Conservation (phyloP, 495 filamentous ascomycete genomes). For the Trichoderma asperelloides region DNA sequence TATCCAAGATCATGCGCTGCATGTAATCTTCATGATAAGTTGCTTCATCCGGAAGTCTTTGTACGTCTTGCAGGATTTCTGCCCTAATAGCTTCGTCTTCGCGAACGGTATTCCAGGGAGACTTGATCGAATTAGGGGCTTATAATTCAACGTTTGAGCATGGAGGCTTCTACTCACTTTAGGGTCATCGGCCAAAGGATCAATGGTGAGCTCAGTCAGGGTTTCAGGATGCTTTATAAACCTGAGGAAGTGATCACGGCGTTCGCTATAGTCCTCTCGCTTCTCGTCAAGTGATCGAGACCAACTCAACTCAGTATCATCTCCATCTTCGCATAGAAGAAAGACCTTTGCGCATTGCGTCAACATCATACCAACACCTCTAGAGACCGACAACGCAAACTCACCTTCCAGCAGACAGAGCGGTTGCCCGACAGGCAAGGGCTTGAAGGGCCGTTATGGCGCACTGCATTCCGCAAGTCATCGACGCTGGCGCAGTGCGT, state of each 20-base stretch:
- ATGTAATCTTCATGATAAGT: constrained; percentile 77
- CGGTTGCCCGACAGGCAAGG: constrained; percentile 66
- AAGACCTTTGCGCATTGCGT: constrained; percentile 49
- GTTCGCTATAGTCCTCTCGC: constrained; percentile 60
- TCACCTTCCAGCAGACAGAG: constrained; percentile 90
- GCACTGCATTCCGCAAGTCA: constrained; percentile 59
- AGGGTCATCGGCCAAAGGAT: constrained; percentile 81
- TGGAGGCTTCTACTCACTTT: constrained; percentile 46
- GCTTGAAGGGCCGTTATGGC: constrained; percentile 41
- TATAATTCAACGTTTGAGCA: background rate
- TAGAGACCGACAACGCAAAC: constrained; percentile 12
- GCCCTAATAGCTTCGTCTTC: constrained; percentile 74
- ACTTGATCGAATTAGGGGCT: constrained; percentile 40
- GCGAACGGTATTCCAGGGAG: constrained; percentile 79
- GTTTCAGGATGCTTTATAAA: constrained; percentile 77
- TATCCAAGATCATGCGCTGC: constrained; percentile 75
- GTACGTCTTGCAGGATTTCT: constrained; percentile 94
- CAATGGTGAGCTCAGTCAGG: constrained; percentile 54
- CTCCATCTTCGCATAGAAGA: constrained; percentile 64
- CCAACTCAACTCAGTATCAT: constrained; percentile 51
- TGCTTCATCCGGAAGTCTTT: constrained; percentile 81
- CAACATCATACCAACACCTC: background rate
- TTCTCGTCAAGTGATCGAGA: constrained; percentile 53
- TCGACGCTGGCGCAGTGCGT: constrained; percentile 48
- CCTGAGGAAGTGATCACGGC: constrained; percentile 65